Percentiles rank a stretch among this genome's conserved stretches.
phyloP scores from a whole-genome alignment of 257 asterid species.

The Fraxinus americana region DNA sequence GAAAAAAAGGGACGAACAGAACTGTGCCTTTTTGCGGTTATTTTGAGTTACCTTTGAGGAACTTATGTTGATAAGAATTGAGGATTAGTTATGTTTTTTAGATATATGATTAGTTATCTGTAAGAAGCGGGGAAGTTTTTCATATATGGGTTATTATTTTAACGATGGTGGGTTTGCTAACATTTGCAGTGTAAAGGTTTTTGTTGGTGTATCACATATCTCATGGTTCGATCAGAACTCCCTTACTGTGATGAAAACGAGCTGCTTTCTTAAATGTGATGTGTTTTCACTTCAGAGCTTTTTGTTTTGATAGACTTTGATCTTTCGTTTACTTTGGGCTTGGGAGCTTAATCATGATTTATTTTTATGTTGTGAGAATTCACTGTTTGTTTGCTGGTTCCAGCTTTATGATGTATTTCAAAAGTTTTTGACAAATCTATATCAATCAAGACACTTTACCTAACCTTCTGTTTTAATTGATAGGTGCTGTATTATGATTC shows the following conservation, averaged over 20 bases:
- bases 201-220: background rate
- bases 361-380: background rate
- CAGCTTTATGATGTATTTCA: slow-evolving; percentile 1
- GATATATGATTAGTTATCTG: background rate
- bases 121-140: background rate
- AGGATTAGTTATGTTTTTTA: background rate
- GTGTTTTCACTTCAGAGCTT: background rate
- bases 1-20: background rate
- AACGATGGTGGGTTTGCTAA: background rate
- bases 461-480: slow-evolving; percentile 27
- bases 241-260: background rate
- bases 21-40: background rate
- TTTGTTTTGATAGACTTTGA: background rate
- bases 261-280: background rate
- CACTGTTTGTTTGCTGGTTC: slow-evolving; percentile 13
- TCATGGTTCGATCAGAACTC: background rate
- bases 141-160: background rate
- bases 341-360: background rate
- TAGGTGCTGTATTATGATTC: slow-evolving; percentile 86
- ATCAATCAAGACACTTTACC: slow-evolving; percentile 10
- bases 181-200: background rate
- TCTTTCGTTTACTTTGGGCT: background rate
- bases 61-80: background rate
- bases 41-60: background rate
- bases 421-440: background rate